A percentile compares a stretch with the other conserved stretches of the same genome.
These are phyloP conservation scores for Hordeum marinum DNA, from an alignment of 176 grass and related monocot genomes.

Conservation along the genomic window DNA sequence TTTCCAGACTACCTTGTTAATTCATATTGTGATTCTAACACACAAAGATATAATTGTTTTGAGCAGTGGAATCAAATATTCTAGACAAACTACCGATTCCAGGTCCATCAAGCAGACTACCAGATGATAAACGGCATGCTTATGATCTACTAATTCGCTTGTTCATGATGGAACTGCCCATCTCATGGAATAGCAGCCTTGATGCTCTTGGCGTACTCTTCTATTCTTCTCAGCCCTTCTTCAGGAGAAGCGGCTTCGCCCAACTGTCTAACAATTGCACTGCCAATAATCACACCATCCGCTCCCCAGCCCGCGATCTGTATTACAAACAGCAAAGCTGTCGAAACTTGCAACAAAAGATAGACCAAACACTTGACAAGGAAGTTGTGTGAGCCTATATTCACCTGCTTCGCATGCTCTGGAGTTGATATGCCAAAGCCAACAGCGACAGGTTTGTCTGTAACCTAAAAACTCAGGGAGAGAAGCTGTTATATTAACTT, in stretches of 20 bases:
- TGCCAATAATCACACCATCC: constrained; percentile 94
- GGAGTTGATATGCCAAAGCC: constrained; percentile 89
- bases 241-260: constrained; percentile 66
- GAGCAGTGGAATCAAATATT: not conserved
- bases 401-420: constrained; percentile 89
- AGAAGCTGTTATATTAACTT: constrained; percentile 6
- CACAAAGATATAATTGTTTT: not conserved
- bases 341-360: not conserved
- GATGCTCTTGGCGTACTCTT: constrained; percentile 65
- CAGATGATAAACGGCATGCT: not conserved
- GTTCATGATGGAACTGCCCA: not conserved
- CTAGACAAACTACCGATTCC: not conserved
- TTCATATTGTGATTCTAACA: constrained; percentile 1
- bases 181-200: constrained; percentile 69
- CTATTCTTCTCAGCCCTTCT: constrained; percentile 68
- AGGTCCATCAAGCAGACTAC: not conserved
- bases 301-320: constrained; percentile 87
- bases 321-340: not conserved
- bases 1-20: not conserved
- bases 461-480: constrained; percentile 42
- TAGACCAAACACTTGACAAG: not conserved
- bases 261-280: constrained; percentile 81
- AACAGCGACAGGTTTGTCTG: constrained; percentile 82
- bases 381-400: not conserved
- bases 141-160: not conserved